Evolutionary conservation across 441 rosid genomes (phyloP).

Genomic region (Bruguiera hainesii): DNA sequence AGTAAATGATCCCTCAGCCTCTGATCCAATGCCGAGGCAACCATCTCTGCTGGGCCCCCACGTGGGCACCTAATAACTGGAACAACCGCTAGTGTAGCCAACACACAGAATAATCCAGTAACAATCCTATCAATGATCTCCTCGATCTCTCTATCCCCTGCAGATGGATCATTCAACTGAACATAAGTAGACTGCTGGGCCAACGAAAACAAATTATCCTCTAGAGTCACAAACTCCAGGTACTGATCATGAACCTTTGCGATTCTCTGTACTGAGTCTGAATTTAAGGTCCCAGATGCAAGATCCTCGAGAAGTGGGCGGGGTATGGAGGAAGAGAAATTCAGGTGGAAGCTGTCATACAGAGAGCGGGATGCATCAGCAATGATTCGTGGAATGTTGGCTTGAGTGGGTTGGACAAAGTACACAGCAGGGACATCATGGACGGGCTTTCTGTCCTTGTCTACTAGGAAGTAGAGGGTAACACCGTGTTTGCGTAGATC

Average conservation of each 20-base stretch:
- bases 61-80: constrained; percentile 82
- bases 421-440: constrained; percentile 92
- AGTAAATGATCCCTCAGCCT: constrained; percentile 88
- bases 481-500: constrained; percentile 96
- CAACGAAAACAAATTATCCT: constrained; percentile 80
- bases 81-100: constrained; percentile 78
- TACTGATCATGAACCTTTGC: constrained; percentile 88
- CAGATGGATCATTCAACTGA: constrained; percentile 91
- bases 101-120: constrained; percentile 73
- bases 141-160: constrained; percentile 93
- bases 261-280: constrained; percentile 55
- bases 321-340: constrained; percentile 78
- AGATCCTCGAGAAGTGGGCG: constrained; percentile 79
- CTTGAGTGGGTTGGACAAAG: constrained; percentile 70
- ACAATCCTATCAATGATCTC: constrained; percentile 71
- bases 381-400: constrained; percentile 60
- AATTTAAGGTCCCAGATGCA: constrained; percentile 71
- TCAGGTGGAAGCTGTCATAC: constrained; percentile 76
- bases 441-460: constrained; percentile 78
- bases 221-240: constrained; percentile 86
- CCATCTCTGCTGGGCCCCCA: constrained; percentile 97
- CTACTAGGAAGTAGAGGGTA: constrained; percentile 81
- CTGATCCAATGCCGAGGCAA: constrained; percentile 89
- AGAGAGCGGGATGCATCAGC: constrained; percentile 63
- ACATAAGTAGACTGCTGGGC: constrained; percentile 73